These are phyloP conservation scores for Spatholobus suberectus DNA, from an alignment of 306 rosid species.

Conservation along the genomic window DNA sequence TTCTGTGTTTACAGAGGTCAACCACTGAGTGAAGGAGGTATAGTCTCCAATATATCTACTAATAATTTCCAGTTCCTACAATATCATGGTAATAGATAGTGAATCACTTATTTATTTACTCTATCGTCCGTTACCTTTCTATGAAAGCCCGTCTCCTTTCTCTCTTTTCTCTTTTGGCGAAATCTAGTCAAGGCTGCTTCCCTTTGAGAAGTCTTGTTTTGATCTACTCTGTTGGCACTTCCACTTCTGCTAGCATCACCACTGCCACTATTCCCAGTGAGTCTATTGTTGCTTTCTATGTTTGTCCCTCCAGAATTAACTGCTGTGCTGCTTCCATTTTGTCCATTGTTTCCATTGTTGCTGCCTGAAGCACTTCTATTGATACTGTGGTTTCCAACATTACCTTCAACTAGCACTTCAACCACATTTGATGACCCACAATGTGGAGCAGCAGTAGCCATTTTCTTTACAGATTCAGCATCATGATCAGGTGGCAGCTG, in stretches of 20 bases:
- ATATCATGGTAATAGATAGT: not conserved
- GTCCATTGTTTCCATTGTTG: slow-evolving; percentile 82
- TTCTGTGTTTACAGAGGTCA: slow-evolving; percentile 2
- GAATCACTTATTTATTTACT: not conserved
- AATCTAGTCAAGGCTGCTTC: slow-evolving; percentile 83
- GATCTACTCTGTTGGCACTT: slow-evolving; percentile 61
- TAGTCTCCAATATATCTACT: not conserved
- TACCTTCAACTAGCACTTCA: slow-evolving; percentile 64
- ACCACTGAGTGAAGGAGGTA: slow-evolving; percentile 10
- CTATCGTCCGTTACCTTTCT: slow-evolving; percentile 64
- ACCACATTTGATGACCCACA: slow-evolving; percentile 71
- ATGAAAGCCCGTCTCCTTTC: slow-evolving; percentile 77
- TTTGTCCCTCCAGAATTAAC: slow-evolving; percentile 62
- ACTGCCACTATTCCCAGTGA: slow-evolving; percentile 61
- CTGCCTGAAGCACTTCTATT: slow-evolving; percentile 79
- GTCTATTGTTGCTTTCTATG: slow-evolving; percentile 61
- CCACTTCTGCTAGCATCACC: slow-evolving; percentile 73
- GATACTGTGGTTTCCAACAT: slow-evolving; percentile 63
- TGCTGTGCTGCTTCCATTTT: slow-evolving; percentile 68
- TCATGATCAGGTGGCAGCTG: slow-evolving; percentile 52
- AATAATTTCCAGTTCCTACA: slow-evolving; percentile 3
- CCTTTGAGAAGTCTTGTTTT: slow-evolving; percentile 65
- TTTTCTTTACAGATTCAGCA: slow-evolving; percentile 63
- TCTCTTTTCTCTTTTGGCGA: slow-evolving; percentile 79
- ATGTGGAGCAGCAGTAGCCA: slow-evolving; percentile 60